Evolutionary conservation across 805 yeast species (phyloP).

Genomic region (Henningerozyma blattae): DNA sequence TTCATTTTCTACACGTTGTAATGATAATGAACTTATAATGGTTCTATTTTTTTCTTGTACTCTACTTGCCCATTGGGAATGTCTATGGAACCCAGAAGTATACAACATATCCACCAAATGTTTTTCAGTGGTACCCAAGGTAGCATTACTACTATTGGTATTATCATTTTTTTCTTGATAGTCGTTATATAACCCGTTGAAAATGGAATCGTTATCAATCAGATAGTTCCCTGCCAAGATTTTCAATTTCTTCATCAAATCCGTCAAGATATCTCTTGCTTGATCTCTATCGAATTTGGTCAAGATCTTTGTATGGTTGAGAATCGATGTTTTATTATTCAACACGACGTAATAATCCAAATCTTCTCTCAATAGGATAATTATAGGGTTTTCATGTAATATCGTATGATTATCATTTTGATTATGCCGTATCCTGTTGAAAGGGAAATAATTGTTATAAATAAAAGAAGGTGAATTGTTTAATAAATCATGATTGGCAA

Average conservation of each 20-base stretch:
- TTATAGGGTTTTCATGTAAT: conserved; percentile 67
- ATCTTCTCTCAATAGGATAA: conserved; percentile 84
- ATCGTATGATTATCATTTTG: neutral
- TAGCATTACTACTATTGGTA: conserved; percentile 33
- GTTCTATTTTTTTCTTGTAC: conserved; percentile 81
- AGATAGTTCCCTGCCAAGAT: conserved; percentile 55
- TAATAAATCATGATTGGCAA: conserved; percentile 50
- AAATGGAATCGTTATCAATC: conserved; percentile 42
- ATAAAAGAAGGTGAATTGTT: conserved; percentile 17
- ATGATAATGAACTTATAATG: conserved; percentile 61
- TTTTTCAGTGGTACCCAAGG: conserved; percentile 81
- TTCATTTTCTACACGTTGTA: conserved; percentile 30
- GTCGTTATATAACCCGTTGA: conserved; percentile 46
- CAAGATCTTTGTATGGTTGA: neutral
- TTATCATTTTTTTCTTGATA: neutral
- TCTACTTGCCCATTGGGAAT: conserved; percentile 78
- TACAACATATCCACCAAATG: conserved; percentile 88
- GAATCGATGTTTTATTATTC: neutral
- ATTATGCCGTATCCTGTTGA: conserved; percentile 1
- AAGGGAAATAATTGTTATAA: neutral
- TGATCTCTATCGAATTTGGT: neutral
- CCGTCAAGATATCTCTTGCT: neutral
- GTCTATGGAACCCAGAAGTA: conserved; percentile 63
- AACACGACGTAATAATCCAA: conserved; percentile 73
- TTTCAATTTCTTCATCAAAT: conserved; percentile 31